phyloP scores from a whole-genome alignment of 2,329 filamentous ascomycete species.

The Penicillium aurantiogriseum region DNA sequence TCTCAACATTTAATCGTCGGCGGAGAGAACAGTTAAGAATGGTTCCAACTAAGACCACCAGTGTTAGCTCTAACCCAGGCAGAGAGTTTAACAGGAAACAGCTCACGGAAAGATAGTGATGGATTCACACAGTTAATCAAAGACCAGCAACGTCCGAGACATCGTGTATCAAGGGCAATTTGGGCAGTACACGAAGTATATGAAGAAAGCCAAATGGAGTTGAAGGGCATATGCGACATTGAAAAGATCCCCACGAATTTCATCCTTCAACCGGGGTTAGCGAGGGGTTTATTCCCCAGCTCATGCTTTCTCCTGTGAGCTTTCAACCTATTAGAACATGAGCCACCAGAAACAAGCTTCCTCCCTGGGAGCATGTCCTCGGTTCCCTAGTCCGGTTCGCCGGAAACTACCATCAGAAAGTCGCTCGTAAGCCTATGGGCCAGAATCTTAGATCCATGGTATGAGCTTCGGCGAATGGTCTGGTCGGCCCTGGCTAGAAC shows the following conservation, averaged over 20 bases:
- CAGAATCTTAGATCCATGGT: conserved; percentile 11
- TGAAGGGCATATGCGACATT: not conserved
- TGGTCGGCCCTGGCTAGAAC: not conserved
- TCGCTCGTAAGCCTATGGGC: conserved; percentile 6
- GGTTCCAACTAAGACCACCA: not conserved
- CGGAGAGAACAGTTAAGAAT: not conserved
- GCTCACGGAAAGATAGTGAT: not conserved
- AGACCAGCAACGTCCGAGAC: not conserved
- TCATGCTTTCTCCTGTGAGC: conserved; percentile 5
- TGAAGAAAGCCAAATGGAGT: not conserved
- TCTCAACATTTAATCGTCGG: not conserved
- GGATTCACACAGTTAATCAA: not conserved
- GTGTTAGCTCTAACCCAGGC: not conserved
- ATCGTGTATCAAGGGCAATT: not conserved
- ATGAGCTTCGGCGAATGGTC: not conserved
- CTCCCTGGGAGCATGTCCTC: conserved; percentile 6
- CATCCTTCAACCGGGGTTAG: conserved; percentile 6
- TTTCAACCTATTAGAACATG: conserved; percentile 12
- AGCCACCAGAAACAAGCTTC: conserved; percentile 1
- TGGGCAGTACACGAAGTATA: not conserved
- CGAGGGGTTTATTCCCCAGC: not conserved
- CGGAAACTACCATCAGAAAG: conserved; percentile 18
- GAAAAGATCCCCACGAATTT: conserved; percentile 8
- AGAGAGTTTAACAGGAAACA: not conserved
- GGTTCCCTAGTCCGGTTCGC: conserved; percentile 26